These are phyloP conservation scores for Russula emetica DNA, from an alignment of 768 basidiomycete genomes.

Conservation along the genomic window DNA sequence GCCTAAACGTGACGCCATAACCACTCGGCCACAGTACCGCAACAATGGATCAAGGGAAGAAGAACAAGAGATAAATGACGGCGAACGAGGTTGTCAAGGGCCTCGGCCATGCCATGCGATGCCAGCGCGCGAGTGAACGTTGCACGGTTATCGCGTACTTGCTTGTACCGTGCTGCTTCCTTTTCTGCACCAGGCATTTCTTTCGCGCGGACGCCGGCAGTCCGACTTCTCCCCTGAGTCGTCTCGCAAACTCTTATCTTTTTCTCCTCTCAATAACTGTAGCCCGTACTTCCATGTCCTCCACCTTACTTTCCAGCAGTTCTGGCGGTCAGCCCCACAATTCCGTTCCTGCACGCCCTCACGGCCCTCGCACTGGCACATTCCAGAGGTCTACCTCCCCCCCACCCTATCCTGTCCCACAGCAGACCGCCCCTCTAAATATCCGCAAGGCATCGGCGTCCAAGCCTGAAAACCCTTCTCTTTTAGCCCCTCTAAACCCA, in stretches of 20 bases:
- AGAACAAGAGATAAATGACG: neutral
- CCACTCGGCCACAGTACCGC: constrained; percentile 57
- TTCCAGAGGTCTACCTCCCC: constrained; percentile 44
- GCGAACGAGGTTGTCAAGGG: constrained; percentile 5
- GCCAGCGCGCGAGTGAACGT: neutral
- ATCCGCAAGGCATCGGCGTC: constrained; percentile 38
- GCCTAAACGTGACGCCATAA: constrained; percentile 59
- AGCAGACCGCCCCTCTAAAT: constrained; percentile 40
- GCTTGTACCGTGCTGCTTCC: neutral
- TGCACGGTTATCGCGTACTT: neutral
- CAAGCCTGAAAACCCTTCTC: constrained; percentile 17
- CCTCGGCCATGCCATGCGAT: neutral
- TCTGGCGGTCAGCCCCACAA: constrained; percentile 30
- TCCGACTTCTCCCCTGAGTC: constrained; percentile 6
- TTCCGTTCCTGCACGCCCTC: constrained; percentile 39
- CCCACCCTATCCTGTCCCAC: constrained; percentile 32
- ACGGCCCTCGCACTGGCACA: constrained; percentile 43
- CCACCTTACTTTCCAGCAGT: constrained; percentile 21
- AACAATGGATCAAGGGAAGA: neutral
- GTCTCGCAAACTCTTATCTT: too few species aligned
- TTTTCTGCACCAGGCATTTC: constrained; percentile 10
- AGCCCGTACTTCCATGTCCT: neutral
- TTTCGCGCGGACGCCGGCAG: constrained; percentile 17
- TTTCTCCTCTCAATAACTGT: neutral
- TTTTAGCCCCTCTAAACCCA: constrained; percentile 25